These are phyloP conservation scores for Lichtheimia ornata DNA, from an alignment of 371 early-diverging fungal genomes.

Conservation along the genomic window DNA sequence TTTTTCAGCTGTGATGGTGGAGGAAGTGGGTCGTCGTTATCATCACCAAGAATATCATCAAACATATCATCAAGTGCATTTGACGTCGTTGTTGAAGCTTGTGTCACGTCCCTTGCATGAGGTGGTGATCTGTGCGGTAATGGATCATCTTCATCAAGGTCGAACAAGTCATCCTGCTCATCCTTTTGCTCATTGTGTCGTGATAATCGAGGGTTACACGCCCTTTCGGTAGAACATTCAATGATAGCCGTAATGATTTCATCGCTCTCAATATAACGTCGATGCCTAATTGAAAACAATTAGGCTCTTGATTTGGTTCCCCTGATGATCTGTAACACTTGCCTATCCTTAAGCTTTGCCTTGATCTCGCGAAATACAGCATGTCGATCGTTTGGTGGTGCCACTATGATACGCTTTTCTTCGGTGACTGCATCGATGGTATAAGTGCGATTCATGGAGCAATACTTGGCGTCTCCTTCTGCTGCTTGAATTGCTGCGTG, in stretches of 20 bases:
- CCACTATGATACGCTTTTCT: neutral
- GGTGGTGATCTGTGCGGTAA: neutral
- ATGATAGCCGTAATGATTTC: constrained; percentile 7
- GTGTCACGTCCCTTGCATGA: neutral
- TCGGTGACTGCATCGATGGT: neutral
- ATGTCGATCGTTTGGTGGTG: neutral
- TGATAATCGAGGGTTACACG: neutral
- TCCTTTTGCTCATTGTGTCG: neutral
- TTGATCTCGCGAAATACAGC: constrained; percentile 1
- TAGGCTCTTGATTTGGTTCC: neutral
- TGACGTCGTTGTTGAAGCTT: neutral
- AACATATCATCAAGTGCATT: neutral
- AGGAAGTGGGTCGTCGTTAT: neutral
- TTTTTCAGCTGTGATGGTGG: too few species aligned
- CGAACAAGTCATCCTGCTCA: neutral
- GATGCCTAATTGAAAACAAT: neutral
- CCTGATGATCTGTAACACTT: neutral
- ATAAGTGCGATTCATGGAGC: neutral
- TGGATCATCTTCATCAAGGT: neutral
- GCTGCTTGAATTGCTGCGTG: constrained; percentile 5
- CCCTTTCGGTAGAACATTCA: neutral
- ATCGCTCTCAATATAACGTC: neutral
- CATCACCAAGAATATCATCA: constrained; percentile 7
- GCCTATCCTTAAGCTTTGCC: neutral
- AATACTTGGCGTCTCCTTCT: constrained; percentile 1